Percentiles rank a stretch among this genome's conserved stretches.
Evolutionary conservation across 805 yeast genomes (phyloP).

Genomic region (Candida boidinii): DNA sequence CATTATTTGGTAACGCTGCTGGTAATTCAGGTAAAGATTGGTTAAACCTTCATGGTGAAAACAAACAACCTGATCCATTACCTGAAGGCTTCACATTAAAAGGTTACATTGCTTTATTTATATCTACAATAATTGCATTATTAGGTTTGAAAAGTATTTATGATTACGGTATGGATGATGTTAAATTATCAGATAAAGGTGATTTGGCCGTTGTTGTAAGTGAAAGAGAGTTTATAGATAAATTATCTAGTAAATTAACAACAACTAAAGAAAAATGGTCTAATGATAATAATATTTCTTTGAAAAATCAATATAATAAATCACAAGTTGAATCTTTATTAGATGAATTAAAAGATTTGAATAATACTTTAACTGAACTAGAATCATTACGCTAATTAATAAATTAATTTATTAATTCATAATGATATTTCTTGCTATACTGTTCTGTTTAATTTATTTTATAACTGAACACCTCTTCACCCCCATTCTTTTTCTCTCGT

Average conservation of each 20-base stretch:
- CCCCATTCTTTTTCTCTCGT: too few species aligned
- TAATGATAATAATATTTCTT: too few species aligned
- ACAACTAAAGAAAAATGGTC: too few species aligned
- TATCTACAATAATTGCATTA: constrained; percentile 48
- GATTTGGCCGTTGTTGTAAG: constrained; percentile 20
- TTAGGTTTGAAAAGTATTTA: constrained; percentile 54
- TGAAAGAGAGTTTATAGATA: constrained; percentile 10
- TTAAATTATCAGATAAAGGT: constrained; percentile 27
- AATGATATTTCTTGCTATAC: too few species aligned
- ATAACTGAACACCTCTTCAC: too few species aligned
- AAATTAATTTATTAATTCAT: too few species aligned
- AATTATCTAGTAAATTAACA: constrained; percentile 8
- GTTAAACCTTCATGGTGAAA: constrained; percentile 52
- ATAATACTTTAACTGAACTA: too few species aligned
- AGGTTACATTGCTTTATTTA: constrained; percentile 56
- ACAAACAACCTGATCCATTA: constrained; percentile 49
- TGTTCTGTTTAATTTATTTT: too few species aligned
- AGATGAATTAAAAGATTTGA: too few species aligned
- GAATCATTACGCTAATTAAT: too few species aligned
- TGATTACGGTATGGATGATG: constrained; percentile 59
- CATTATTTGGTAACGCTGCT: constrained; percentile 65
- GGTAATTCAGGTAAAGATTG: constrained; percentile 42
- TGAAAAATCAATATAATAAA: too few species aligned
- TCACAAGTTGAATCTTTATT: too few species aligned
- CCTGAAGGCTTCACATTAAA: constrained; percentile 65